Base-by-base conservation (phyloP, 169 alveolate species). In the Theileria orientalis region DNA sequence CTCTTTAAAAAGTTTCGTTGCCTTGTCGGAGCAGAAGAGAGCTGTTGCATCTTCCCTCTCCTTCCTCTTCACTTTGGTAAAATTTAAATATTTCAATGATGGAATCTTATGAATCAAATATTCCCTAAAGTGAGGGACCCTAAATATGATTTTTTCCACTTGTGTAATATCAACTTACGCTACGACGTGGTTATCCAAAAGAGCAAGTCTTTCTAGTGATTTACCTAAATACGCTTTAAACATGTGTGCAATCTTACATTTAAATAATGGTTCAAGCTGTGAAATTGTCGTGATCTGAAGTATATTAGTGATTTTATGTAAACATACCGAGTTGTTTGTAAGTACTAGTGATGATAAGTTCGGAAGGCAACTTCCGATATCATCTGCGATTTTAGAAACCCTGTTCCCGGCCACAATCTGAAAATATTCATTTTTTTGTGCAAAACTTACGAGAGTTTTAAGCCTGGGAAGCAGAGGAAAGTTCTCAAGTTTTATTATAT, bases 311-410 rank as follows among this genome's bases (percentile, higher is more conserved):
- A 19, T 49, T 27, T 25, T 11, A 21, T 63, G 42, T 19, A 63
- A 63, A 63, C 52, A 19, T 59, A 94, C 93, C 54, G 89, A 91
- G 84, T 95, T 95, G 64, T 94, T 91, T 19, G 98, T 85, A 27
- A 95, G 86, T 46, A 95, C 85, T 52, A 95, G 78, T 6, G 97
- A 91, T 16, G 87, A 90, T 29, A 95, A 76, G 51, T 91, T 90
- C 13, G 96, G 96, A 23, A 94, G 73, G 29, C 82, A 79, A 42
- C 76, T 80, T 32, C 67, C 44, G 29, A 89, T 49, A 52, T 89
- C 94, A 9, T 69, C 73, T 11, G 87, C 91, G 16, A 92, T 92
- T 60, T 93, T 83, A 23, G 92, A 75, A 46, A 92, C 83, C 47
- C 92, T 70, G 60, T 92, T 92, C 74, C 91, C 91, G 74, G 92